Evolutionary conservation across 331 rosid genomes (phyloP).

Genomic region (Ulmus americana): DNA sequence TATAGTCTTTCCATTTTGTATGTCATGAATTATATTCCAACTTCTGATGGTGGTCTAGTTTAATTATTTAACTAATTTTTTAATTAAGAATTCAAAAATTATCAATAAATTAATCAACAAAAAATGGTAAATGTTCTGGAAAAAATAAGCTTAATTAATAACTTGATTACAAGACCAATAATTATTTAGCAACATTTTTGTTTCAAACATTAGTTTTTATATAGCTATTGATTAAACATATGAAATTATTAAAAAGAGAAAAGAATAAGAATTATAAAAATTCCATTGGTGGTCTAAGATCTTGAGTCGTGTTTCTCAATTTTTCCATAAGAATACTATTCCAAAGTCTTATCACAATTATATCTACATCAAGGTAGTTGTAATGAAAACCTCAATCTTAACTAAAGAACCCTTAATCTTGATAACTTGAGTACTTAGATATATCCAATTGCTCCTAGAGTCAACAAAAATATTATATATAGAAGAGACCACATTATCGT

Average conservation of each 20-base stretch:
- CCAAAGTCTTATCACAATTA: slow-evolving; percentile 3
- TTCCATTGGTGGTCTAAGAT: not conserved
- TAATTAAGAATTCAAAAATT: not conserved
- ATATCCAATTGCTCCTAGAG: not conserved
- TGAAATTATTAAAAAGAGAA: not conserved
- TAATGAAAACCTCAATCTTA: not conserved
- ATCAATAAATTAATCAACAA: not conserved
- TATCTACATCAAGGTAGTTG: slow-evolving; percentile 6
- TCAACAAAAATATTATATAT: not conserved
- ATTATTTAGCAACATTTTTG: not conserved
- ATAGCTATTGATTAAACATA: not conserved
- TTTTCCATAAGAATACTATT: slow-evolving; percentile 13
- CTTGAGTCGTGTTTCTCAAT: slow-evolving; percentile 7
- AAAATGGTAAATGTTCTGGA: not conserved
- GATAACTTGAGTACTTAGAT: not conserved
- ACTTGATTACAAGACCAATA: not conserved
- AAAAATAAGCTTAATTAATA: not conserved
- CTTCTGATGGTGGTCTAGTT: too few relatives aligned
- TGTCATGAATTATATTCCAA: too few relatives aligned
- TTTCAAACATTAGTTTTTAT: not conserved
- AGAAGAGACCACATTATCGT: too few relatives aligned
- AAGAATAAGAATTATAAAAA: not conserved
- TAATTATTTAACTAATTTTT: too few relatives aligned
- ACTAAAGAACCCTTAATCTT: not conserved
- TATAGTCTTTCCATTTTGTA: too few relatives aligned